phyloP scores from a whole-genome alignment of 176 grass and related monocot species.

The Aegilops sharonensis region DNA sequence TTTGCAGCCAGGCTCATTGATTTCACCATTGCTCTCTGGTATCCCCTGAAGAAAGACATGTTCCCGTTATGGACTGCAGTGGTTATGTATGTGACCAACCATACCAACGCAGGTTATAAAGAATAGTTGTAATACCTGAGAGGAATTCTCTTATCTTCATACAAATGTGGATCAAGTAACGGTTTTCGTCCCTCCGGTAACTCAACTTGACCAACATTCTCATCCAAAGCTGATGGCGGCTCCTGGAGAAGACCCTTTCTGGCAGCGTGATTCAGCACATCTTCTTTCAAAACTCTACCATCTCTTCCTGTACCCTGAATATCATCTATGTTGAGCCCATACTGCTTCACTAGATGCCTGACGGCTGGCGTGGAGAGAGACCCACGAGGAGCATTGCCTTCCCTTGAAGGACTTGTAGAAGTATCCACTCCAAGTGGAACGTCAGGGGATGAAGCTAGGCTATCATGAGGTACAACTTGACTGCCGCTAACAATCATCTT shows the following conservation, averaged over 20 bases:
- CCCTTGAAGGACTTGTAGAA: no score
- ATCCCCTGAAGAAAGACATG: constrained; percentile 66
- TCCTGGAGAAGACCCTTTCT: constrained; percentile 52
- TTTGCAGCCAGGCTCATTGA: constrained; percentile 88
- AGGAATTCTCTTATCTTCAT: constrained; percentile 66
- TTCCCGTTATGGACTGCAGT: neutral
- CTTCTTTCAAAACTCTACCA: constrained; percentile 85
- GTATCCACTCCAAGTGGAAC: constrained; percentile 30
- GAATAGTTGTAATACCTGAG: constrained; percentile 58
- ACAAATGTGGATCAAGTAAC: constrained; percentile 14
- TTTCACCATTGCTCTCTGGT: constrained; percentile 90
- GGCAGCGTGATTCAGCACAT: constrained; percentile 74
- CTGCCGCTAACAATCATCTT: constrained; percentile 62
- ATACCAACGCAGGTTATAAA: neutral
- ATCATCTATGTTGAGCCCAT: constrained; percentile 65
- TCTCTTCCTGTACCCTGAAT: constrained; percentile 72
- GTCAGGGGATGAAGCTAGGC: constrained; percentile 25
- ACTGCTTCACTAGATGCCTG: constrained; percentile 74
- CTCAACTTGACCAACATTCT: constrained; percentile 30
- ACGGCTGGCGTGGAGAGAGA: constrained; percentile 77
- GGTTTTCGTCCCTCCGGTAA: constrained; percentile 36
- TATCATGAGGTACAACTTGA: constrained; percentile 45
- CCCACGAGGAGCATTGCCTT: neutral
- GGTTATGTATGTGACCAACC: neutral
- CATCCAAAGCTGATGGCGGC: constrained; percentile 22